Conservation (phyloP, 2,329 filamentous ascomycete genomes). For the Ploettnerulaceae sp. region DNA sequence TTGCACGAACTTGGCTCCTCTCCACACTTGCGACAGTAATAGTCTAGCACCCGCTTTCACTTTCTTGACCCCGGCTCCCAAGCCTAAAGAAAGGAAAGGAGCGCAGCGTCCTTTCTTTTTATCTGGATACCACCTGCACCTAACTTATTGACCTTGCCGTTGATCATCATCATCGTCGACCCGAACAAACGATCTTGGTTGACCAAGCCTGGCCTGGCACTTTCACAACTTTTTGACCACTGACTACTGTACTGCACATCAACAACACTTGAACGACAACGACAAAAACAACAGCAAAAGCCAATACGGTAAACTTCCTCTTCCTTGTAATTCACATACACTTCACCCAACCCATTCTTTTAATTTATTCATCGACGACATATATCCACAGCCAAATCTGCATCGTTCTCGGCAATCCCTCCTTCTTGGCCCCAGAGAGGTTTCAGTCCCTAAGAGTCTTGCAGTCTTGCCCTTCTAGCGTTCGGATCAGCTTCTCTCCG, state of each 20-base stretch:
- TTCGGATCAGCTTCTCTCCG: constrained; percentile 19
- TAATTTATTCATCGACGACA: too few species aligned
- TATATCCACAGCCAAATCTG: constrained; percentile 3
- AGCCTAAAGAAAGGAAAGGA: neutral
- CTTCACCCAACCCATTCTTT: neutral
- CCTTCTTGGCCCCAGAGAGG: constrained; percentile 14
- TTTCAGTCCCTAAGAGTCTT: constrained; percentile 20
- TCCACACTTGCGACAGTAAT: neutral
- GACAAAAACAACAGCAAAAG: too few species aligned
- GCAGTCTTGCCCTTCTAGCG: constrained; percentile 18
- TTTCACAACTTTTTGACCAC: too few species aligned
- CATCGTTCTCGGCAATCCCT: constrained; percentile 10
- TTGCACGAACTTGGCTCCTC: constrained; percentile 1
- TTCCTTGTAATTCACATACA: neutral
- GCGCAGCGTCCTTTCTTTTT: neutral
- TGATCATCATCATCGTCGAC: constrained; percentile 3
- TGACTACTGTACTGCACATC: too few species aligned
- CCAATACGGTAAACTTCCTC: too few species aligned
- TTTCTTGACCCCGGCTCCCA: neutral
- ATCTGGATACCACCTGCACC: neutral
- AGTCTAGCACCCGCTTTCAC: constrained; percentile 1
- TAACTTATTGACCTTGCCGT: neutral
- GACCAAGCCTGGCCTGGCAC: too few species aligned
- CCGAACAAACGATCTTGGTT: too few species aligned
- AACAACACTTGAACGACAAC: too few species aligned